These are phyloP conservation scores for Kluyveromyces siamensis DNA, from an alignment of 805 yeast genomes.

Conservation along the genomic window DNA sequence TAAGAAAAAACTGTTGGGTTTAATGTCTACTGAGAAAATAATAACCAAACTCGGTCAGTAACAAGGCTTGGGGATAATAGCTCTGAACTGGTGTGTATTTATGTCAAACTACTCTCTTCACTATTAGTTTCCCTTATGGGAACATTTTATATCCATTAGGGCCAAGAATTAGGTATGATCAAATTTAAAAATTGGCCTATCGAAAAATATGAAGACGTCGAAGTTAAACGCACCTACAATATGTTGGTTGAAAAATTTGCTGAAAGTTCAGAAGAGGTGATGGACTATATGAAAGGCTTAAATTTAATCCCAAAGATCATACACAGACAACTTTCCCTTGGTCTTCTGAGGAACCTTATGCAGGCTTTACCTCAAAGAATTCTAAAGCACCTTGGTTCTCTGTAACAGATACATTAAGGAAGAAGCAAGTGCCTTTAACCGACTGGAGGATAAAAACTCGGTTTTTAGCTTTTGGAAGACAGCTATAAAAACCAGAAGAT, in stretches of 20 bases:
- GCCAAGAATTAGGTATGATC: constrained; percentile 51
- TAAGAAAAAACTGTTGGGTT: constrained; percentile 50
- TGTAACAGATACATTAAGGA: constrained; percentile 8
- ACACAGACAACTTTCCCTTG: constrained; percentile 48
- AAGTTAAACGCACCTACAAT: constrained; percentile 34
- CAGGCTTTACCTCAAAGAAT: constrained; percentile 33
- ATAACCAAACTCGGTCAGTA: constrained; percentile 47
- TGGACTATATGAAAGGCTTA: constrained; percentile 26
- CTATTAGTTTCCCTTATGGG: constrained; percentile 41
- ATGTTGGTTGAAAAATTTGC: constrained; percentile 19
- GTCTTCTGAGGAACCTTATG: constrained; percentile 31
- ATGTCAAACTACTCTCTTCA: constrained; percentile 41
- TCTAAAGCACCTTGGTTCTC: constrained; percentile 36
- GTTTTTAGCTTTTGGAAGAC: constrained; percentile 37
- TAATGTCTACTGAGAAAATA: constrained; percentile 48
- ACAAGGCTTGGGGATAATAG: constrained; percentile 41
- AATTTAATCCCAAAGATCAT: constrained; percentile 38
- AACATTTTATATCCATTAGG: constrained; percentile 47
- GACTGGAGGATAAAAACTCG: constrained; percentile 38
- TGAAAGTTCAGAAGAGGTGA: constrained; percentile 13
- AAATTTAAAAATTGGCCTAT: constrained; percentile 40
- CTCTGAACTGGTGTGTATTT: constrained; percentile 22
- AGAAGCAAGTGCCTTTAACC: constrained; percentile 40
- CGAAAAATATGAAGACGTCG: constrained; percentile 42
- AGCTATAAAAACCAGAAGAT: constrained; percentile 35